A percentile compares a stretch with the other conserved stretches of the same genome.
Evolutionary conservation across 208 protist species (phyloP).

Genomic region (Porcisia hertigi): DNA sequence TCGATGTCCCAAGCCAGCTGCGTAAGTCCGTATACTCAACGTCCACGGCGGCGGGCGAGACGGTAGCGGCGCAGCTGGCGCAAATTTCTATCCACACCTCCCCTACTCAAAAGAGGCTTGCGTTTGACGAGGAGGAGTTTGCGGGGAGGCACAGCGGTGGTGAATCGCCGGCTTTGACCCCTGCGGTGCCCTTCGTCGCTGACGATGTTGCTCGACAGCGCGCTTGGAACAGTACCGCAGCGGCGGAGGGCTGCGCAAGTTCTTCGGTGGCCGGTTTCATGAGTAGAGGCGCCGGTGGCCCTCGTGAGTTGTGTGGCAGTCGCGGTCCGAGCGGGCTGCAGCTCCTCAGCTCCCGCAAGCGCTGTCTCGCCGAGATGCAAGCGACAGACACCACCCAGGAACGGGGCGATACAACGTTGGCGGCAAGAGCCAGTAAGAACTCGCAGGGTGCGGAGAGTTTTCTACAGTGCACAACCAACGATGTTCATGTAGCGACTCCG

Average conservation of each 20-base stretch:
- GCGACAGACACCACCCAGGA: conserved; percentile 21
- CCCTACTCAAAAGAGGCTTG: conserved; percentile 68
- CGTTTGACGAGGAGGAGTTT: conserved; percentile 51
- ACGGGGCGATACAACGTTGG: not conserved
- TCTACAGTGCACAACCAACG: not conserved
- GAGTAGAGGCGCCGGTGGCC: not conserved
- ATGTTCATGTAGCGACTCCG: too few species aligned
- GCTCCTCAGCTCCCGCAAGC: conserved; percentile 62
- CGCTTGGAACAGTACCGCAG: not conserved
- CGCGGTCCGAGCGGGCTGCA: conserved; percentile 33
- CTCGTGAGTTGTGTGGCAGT: not conserved
- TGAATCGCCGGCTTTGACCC: not conserved
- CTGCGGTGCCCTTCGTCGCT: not conserved
- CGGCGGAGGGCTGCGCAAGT: not conserved
- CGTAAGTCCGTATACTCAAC: not conserved
- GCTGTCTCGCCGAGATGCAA: conserved; percentile 68
- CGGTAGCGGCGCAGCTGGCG: conserved; percentile 26
- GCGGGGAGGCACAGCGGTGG: not conserved
- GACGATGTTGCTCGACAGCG: not conserved
- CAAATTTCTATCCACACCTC: conserved; percentile 45
- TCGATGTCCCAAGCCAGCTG: not conserved
- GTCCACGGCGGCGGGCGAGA: conserved; percentile 3
- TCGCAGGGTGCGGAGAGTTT: not conserved
- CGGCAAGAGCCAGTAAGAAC: not conserved
- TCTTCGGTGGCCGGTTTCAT: not conserved